Evolutionary conservation across 352 stramenopile species (phyloP), one percentile per base, ranked within the genome.

Genomic region (Phytophthora pisi): DNA sequence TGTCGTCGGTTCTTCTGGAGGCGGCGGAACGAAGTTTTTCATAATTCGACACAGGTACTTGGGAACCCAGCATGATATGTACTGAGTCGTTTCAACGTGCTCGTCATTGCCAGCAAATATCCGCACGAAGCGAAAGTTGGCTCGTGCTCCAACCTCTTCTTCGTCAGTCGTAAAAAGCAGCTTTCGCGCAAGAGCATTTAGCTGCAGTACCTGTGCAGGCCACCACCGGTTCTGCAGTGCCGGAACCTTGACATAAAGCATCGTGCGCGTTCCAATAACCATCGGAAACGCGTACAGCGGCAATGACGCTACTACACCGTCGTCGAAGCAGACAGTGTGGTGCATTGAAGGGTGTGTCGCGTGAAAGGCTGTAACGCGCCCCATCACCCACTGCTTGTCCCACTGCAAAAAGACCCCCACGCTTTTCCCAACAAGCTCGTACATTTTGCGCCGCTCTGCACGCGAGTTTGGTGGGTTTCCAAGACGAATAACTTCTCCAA

Each of bases 311-410:
- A 91, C 74, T 4, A 77, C 73, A 7, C 84, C 84, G 52, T 96
- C 87, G n/a, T 90, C 74, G 51, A 93, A 95, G 6, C 68, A 79
- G 34, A 96, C 67, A 11, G 81, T 72, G 50, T 95, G 87, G 28
- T 79, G 71, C 57, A 87, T 82, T 13, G 75, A 55, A 10, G 80
- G 66, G n/a, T 86, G 58, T 0, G 50, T 70, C 4, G 78, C 65
- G 53, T 93, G 77, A 50, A 93, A 95, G 3, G 72, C 66, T 18
- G 90, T 56, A 0, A 94, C 77, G 40, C 83, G 80, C 3, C 86
- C 89, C 68, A 90, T 86, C 18, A 87, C 58, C 88, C 89, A 96
- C 28, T 90, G 79, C 43, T 91, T 86, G 51, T 96, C 84, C 85
- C 84, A 94, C 40, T 82, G 68, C 36, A 93, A 64, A 47, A 86